Base-by-base conservation (phyloP, 2,329 filamentous ascomycete species). In the Thelonectria rubi region DNA sequence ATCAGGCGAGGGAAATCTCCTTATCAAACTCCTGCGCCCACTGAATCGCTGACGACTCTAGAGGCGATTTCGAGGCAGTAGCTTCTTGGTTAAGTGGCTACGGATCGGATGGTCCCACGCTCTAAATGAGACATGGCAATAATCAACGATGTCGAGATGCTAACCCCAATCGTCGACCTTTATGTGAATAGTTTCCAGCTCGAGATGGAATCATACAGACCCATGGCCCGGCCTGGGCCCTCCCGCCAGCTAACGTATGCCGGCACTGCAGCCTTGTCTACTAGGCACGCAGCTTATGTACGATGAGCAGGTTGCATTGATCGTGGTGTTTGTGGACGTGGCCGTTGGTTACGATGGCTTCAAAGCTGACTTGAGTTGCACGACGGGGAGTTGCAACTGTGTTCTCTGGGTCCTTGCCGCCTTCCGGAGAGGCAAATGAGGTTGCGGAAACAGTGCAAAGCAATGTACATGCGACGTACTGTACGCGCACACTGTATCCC, bases 181-280 rank as follows among this genome's bases (percentile, higher is more conserved):
- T 37, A 26, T 32, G 34, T 37, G 40, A 43, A 50, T 50, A 30
- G n/a, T 37, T 26, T 37, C 30, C 47, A 34, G 10, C 24, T 46
- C 21, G 40, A 24, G 37, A 47, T 48, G 46, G 45, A 43, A 40
- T 34, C 21, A 45, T 47, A 49, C 14, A n/a, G 20, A 42, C 53
- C 54, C 53, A 48, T 55, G 32, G 52, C 20, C 32, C n/a, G 45
- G 37, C 43, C 53, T 30, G 47, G 53, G 46, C 34, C 54, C 26
- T 20, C 12, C 54, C 51, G 26, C 20, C 51, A 54, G 40, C 24
- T 54, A 20, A 43, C 11, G 20, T 43, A 8, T 54, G 51, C 40
- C 40, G n/a, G 40, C 17, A 39, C 24, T 39, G 43, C 32, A 56
- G 54, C 45, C 54, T 50, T 43, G 24, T 43, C 24, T 37, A 15